Percentiles rank a stretch among this genome's conserved stretches.
phyloP scores from a whole-genome alignment of 805 yeast genomes.

The Ogataea neopini region DNA sequence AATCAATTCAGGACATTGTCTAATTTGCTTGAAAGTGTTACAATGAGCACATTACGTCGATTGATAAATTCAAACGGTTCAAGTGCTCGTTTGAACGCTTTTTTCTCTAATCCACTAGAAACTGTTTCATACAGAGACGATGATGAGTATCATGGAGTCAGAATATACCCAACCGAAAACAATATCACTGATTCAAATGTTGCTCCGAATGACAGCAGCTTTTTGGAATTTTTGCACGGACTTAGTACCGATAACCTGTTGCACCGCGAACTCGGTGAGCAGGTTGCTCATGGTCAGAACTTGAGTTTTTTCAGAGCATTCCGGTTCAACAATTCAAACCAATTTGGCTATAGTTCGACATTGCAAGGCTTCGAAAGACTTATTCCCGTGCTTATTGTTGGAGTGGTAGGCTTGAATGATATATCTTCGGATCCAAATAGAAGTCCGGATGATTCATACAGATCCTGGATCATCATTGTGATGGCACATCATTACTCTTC shows the following conservation, averaged over 20 bases:
- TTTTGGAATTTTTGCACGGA: conserved; percentile 44
- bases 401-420: conserved; percentile 33
- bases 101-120: conserved; percentile 7
- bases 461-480: conserved; percentile 64
- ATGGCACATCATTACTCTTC: conserved; percentile 55
- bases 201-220: conserved; percentile 37
- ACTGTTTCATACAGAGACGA: conserved; percentile 3
- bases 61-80: conserved; percentile 18
- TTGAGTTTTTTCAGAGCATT: conserved; percentile 46
- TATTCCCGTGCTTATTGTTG: conserved; percentile 34
- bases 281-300: conserved; percentile 30
- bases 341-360: conserved; percentile 16
- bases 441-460: conserved; percentile 24
- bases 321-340: conserved; percentile 35
- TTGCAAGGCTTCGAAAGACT: conserved; percentile 20
- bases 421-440: conserved; percentile 1
- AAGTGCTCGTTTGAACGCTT: not conserved
- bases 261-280: conserved; percentile 31
- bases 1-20: conserved; percentile 32
- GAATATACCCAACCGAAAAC: conserved; percentile 22
- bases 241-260: conserved; percentile 25
- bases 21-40: conserved; percentile 28
- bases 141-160: conserved; percentile 20
- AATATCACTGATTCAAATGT: conserved; percentile 5
- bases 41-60: conserved; percentile 28